phyloP scores from a whole-genome alignment of 768 basidiomycete genomes.

The Lepiota venenata region DNA sequence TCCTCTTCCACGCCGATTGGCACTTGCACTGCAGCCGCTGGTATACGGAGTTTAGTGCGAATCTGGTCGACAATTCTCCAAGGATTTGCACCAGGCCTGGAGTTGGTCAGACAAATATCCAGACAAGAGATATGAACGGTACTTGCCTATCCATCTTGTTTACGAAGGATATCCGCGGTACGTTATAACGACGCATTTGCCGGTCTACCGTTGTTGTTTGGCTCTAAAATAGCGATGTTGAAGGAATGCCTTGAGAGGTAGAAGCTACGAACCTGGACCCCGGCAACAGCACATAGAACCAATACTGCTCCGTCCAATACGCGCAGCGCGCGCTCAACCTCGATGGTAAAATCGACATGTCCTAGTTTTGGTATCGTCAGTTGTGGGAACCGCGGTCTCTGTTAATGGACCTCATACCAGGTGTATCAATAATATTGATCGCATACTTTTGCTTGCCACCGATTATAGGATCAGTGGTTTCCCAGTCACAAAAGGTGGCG shows the following conservation, averaged over 20 bases:
- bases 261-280: slow-evolving; percentile 67
- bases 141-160: slow-evolving; percentile 96
- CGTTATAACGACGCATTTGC: slow-evolving; percentile 96
- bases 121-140: neutral
- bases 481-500: slow-evolving; percentile 98
- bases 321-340: slow-evolving; percentile 94
- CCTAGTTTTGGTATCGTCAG: slow-evolving; percentile 43
- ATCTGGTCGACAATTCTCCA: slow-evolving; percentile 94
- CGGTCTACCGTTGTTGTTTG: slow-evolving; percentile 99
- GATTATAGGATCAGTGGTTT: slow-evolving; percentile 57
- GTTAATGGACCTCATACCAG: slow-evolving; percentile 47
- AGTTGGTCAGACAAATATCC: neutral
- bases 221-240: slow-evolving; percentile 45
- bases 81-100: slow-evolving; percentile 93
- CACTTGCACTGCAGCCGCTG: slow-evolving; percentile 93
- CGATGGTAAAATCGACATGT: slow-evolving; percentile 99
- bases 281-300: slow-evolving; percentile 95
- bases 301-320: slow-evolving; percentile 96
- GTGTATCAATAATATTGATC: slow-evolving; percentile 98
- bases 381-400: neutral
- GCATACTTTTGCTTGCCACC: slow-evolving; percentile 77
- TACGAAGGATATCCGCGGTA: slow-evolving; percentile 93
- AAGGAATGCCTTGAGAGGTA: neutral
- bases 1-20: slow-evolving; percentile 91
- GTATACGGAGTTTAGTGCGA: slow-evolving; percentile 83